A percentile compares a stretch with the other conserved stretches of the same genome.
These are phyloP conservation scores for Pythium aquatile DNA, from an alignment of 352 stramenopile genomes.

Conservation along the genomic window DNA sequence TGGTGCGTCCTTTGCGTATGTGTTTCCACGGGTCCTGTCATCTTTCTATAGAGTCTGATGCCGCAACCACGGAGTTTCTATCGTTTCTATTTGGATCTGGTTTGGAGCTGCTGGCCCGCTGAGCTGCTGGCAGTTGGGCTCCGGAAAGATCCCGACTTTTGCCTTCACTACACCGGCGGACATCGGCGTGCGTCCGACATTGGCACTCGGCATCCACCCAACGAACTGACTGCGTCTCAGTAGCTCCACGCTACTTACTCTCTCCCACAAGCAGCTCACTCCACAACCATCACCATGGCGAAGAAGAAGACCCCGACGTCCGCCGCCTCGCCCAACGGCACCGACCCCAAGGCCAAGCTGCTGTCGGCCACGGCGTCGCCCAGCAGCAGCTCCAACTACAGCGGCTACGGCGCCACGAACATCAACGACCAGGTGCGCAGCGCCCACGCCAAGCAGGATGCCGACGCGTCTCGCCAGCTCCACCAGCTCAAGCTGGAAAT, in stretches of 20 bases:
- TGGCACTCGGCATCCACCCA: neutral
- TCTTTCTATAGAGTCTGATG: neutral
- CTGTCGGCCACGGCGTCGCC: conserved; percentile 15
- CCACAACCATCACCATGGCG: conserved; percentile 16
- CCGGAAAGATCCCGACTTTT: neutral
- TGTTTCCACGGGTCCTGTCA: neutral
- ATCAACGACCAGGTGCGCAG: conserved; percentile 57
- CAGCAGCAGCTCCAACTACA: conserved; percentile 12
- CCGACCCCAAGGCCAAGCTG: conserved; percentile 12
- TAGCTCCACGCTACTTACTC: neutral
- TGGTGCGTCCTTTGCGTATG: neutral
- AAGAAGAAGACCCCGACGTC: conserved; percentile 19
- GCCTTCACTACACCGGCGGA: conserved; percentile 5
- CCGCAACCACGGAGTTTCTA: conserved; percentile 5
- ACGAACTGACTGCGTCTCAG: neutral
- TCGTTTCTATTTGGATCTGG: conserved; percentile 18
- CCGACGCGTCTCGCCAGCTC: conserved; percentile 51
- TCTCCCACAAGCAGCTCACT: neutral
- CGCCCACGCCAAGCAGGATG: conserved; percentile 46
- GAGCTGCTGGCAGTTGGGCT: neutral
- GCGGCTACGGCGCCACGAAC: conserved; percentile 50
- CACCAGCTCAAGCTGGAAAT: conserved; percentile 73
- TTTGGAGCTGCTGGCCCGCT: conserved; percentile 7
- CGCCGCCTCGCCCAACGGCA: conserved; percentile 2
- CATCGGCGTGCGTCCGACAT: neutral